phyloP scores from a whole-genome alignment of 345 rosid species.

The Ceriops tagal region DNA sequence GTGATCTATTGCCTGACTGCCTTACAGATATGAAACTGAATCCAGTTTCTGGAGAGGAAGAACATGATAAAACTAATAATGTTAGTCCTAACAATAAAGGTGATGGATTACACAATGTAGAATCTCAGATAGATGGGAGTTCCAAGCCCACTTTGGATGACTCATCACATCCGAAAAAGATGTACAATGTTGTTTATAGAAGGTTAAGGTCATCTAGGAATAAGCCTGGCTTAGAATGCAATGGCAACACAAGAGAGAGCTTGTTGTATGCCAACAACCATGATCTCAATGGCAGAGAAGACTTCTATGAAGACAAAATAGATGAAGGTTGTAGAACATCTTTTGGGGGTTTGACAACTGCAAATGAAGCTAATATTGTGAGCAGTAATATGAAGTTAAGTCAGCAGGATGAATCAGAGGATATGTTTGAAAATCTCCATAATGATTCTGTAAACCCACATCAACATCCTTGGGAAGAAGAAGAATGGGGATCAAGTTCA shows the following conservation, averaged over 20 bases:
- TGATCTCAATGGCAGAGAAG: conserved; percentile 30
- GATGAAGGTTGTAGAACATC: conserved; percentile 34
- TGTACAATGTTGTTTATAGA: conserved; percentile 72
- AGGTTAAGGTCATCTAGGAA: conserved; percentile 60
- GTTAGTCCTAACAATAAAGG: conserved; percentile 26
- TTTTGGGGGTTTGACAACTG: conserved; percentile 33
- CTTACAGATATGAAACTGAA: conserved; percentile 31
- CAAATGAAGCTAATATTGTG: conserved; percentile 27
- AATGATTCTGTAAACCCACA: conserved; percentile 28
- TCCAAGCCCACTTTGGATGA: conserved; percentile 31
- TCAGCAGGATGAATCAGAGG: conserved; percentile 35
- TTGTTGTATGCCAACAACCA: conserved; percentile 38
- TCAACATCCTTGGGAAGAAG: conserved; percentile 57
- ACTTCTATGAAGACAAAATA: conserved; percentile 35
- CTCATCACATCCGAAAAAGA: conserved; percentile 48
- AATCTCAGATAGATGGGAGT: conserved; percentile 31
- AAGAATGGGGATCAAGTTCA: conserved; percentile 67
- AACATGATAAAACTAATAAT: conserved; percentile 23
- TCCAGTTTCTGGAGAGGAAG: conserved; percentile 30
- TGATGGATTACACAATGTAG: conserved; percentile 32
- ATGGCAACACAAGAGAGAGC: conserved; percentile 38
- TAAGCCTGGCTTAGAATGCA: conserved; percentile 36
- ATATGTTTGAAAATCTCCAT: conserved; percentile 16
- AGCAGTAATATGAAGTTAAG: conserved; percentile 22
- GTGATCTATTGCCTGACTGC: conserved; percentile 27